Evolutionary conservation across 2,329 filamentous ascomycete genomes (phyloP), one percentile per base, ranked within the genome.

Genomic region (Basipetospora sp.): DNA sequence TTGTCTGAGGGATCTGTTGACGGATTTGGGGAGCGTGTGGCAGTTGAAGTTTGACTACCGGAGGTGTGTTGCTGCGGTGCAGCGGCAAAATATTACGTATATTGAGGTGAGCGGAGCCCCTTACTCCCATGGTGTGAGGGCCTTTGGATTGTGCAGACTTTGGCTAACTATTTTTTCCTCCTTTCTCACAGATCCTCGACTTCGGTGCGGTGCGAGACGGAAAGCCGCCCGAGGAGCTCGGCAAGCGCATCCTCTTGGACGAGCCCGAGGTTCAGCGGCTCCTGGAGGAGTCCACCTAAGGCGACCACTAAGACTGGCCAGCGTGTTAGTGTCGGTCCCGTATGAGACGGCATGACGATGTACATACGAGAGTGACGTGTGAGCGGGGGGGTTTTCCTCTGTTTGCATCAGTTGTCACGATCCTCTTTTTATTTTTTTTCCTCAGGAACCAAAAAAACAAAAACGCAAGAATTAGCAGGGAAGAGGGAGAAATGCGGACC

Each of bases 11-110:
- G 88, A 98, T 57, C 70, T 98, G 30, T 67, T 98, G 50, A 94
- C 85, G 11, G 87, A 94, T 51, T 68, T 98, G 26, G 88, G 80
- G 47, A 87, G 88, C n/a, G 90, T 98, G 6, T 98, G 90, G 90
- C 90, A 98, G 62, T 90, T 98, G 50, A 90, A 90, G 51, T 98
- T 98, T 60, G 87, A 98, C 51, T 85, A 92, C 53, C 72, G 90
- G 47, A 74, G 88, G 55, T 98, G 90, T 55, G 90, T 98, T 41
- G 90, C 90, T 42, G 90, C 90, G 31, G 90, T 98, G 40, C 90
- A 98, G 64, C 74, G 90, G 40, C 85, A 94, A 46, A 79, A 77
- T 50, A 62, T 94, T 49, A 98, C 90, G 15, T 98, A 93, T 56
- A 86, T 98, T 41, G 90, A 98, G 74, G 90, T 94, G 57, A 63